Conservation (phyloP, 768 basidiomycete species). For the Phaffia tasmanica region DNA sequence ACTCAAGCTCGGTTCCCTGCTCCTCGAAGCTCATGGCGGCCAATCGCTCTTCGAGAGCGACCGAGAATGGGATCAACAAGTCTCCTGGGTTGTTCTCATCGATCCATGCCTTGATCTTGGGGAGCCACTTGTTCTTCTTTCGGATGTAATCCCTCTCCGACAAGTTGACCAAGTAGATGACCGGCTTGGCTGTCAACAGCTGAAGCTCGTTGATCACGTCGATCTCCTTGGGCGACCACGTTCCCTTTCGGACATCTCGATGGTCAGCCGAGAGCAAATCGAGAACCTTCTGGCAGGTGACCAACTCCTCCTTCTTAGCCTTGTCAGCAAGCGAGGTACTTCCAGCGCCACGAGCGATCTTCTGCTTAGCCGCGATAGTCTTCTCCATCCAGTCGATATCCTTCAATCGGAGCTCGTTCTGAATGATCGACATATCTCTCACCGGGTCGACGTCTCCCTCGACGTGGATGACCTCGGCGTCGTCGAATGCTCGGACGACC, state of each 20-base stretch:
- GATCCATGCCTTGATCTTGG: conserved; percentile 98
- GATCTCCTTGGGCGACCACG: conserved; percentile 97
- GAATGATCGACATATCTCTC: conserved; percentile 96
- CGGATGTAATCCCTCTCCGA: conserved; percentile 87
- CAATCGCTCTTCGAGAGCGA: conserved; percentile 85
- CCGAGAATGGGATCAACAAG: conserved; percentile 89
- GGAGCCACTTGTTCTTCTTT: conserved; percentile 99
- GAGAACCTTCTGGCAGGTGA: conserved; percentile 71
- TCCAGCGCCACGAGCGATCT: conserved; percentile 48
- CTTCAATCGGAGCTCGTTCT: conserved; percentile 83
- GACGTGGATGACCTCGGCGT: conserved; percentile 98
- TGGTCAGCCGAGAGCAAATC: conserved; percentile 64
- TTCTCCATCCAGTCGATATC: conserved; percentile 99
- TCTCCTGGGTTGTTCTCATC: conserved; percentile 94
- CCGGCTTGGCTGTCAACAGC: conserved; percentile 90
- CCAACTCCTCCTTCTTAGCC: conserved; percentile 92
- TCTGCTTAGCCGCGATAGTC: conserved; percentile 64
- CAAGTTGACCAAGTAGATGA: conserved; percentile 95
- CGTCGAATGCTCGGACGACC: conserved; percentile 93
- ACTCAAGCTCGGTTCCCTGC: conserved; percentile 65
- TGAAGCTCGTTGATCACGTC: conserved; percentile 79
- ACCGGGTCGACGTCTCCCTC: conserved; percentile 94
- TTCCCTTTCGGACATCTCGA: conserved; percentile 83
- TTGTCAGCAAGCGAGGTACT: conserved; percentile 69
- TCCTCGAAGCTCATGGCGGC: conserved; percentile 51